phyloP scores from a whole-genome alignment of 2,329 filamentous ascomycete genomes.

The Berkeleyomyces basicola region DNA sequence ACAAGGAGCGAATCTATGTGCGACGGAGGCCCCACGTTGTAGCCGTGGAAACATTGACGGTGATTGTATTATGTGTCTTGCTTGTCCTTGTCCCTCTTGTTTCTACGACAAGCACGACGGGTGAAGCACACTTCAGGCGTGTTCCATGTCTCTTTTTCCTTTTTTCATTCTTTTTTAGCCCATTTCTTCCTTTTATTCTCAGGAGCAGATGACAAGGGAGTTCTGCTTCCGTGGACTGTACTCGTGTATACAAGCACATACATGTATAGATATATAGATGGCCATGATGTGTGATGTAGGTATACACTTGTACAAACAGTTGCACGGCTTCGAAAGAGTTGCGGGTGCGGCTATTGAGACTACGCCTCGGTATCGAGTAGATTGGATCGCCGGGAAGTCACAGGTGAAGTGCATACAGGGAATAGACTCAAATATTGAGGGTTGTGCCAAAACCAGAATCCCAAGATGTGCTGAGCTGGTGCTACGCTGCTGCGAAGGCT shows the following conservation, averaged over 20 bases:
- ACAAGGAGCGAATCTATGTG: too few species aligned
- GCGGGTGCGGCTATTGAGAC: constrained; percentile 10
- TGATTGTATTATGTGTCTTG: background rate
- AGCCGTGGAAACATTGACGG: too few species aligned
- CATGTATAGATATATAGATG: too few species aligned
- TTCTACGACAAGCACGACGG: background rate
- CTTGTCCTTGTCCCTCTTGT: background rate
- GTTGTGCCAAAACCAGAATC: background rate
- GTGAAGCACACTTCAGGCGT: background rate
- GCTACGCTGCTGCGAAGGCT: background rate
- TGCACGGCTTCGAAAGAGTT: background rate
- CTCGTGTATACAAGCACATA: too few species aligned
- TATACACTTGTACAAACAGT: too few species aligned
- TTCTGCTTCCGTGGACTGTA: too few species aligned
- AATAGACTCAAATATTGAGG: background rate
- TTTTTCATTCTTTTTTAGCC: background rate
- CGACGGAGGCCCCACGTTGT: too few species aligned
- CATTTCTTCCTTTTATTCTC: background rate
- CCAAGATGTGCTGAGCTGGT: background rate
- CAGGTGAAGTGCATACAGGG: background rate
- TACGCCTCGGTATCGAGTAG: constrained; percentile 13
- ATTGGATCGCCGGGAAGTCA: constrained; percentile 9
- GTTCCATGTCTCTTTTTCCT: background rate
- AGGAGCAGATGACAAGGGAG: too few species aligned
- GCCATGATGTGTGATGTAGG: too few species aligned